phyloP scores from a whole-genome alignment of 257 asterid genomes.

The Ajuga chamaepitys region DNA sequence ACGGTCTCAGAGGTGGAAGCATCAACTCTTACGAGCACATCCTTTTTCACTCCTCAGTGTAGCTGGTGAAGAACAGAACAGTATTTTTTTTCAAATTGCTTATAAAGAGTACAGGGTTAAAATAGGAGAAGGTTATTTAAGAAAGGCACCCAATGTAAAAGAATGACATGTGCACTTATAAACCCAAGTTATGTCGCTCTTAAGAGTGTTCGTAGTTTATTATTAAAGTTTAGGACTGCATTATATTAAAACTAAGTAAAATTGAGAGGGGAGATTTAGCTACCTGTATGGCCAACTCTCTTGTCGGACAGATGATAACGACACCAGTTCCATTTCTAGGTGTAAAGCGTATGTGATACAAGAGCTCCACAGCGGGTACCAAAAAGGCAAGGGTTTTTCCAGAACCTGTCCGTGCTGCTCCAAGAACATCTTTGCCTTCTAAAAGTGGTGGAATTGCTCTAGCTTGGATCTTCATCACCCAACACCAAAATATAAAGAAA shows the following conservation, averaged over 20 bases:
- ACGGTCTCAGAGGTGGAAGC: not conserved
- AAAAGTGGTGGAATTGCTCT: conserved; percentile 76
- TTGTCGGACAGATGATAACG: conserved; percentile 85
- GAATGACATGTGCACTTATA: not conserved
- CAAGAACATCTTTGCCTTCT: conserved; percentile 87
- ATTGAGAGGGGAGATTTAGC: not conserved
- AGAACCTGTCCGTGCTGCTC: conserved; percentile 99
- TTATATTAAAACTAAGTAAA: not conserved
- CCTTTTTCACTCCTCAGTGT: not conserved
- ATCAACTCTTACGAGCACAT: not conserved
- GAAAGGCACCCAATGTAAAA: not conserved
- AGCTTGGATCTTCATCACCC: conserved; percentile 75
- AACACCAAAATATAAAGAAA: not conserved
- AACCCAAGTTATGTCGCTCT: not conserved
- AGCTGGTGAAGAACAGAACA: not conserved
- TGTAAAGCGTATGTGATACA: conserved; percentile 40
- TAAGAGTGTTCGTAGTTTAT: not conserved
- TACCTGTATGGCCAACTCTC: conserved; percentile 98
- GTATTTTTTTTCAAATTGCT: not conserved
- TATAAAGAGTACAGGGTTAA: not conserved
- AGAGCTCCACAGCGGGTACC: conserved; percentile 80
- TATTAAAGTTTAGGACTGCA: not conserved
- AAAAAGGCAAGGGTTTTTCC: conserved; percentile 96
- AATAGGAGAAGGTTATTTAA: not conserved
- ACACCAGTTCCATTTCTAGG: conserved; percentile 94